phyloP scores from a whole-genome alignment of 1,284 basidiomycete genomes.

The Wallemia hederae region DNA sequence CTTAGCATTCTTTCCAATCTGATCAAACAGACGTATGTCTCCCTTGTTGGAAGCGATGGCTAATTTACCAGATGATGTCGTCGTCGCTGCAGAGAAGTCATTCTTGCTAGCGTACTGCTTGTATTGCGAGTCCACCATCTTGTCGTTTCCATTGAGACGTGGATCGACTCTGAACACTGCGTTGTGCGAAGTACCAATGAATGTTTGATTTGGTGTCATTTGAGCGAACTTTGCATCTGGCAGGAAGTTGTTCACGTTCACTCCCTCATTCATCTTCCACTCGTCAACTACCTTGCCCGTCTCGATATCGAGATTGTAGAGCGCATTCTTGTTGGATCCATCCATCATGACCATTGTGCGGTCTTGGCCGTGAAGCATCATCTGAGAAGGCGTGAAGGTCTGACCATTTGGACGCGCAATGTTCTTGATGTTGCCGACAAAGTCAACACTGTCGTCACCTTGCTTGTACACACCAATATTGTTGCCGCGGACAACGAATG shows the following conservation, averaged over 20 bases:
- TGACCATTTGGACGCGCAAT: constrained; percentile 55
- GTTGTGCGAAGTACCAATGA: constrained; percentile 78
- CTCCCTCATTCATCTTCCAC: constrained; percentile 79
- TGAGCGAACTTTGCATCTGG: constrained; percentile 87
- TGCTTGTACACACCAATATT: constrained; percentile 94
- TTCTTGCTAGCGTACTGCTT: constrained; percentile 92
- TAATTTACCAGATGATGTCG: constrained; percentile 57
- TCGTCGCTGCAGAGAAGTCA: constrained; percentile 75
- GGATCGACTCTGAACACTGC: constrained; percentile 94
- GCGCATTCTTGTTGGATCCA: constrained; percentile 45
- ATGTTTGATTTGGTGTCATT: constrained; percentile 68
- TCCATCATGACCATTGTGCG: constrained; percentile 84
- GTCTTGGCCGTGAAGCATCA: constrained; percentile 96
- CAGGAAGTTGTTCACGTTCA: constrained; percentile 62
- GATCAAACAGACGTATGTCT: constrained; percentile 81
- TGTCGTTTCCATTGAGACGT: constrained; percentile 44
- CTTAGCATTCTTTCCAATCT: constrained; percentile 96
- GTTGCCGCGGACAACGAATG: constrained; percentile 80
- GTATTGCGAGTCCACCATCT: constrained; percentile 79
- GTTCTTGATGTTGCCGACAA: constrained; percentile 63
- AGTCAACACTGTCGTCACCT: constrained; percentile 49
- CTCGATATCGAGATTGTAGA: constrained; percentile 81
- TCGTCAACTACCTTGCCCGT: constrained; percentile 93
- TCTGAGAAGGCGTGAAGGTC: constrained; percentile 60
- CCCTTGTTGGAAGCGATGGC: constrained; percentile 91